Conservation (phyloP, 495 filamentous ascomycete genomes). For the Stereocaulon alpinum region DNA sequence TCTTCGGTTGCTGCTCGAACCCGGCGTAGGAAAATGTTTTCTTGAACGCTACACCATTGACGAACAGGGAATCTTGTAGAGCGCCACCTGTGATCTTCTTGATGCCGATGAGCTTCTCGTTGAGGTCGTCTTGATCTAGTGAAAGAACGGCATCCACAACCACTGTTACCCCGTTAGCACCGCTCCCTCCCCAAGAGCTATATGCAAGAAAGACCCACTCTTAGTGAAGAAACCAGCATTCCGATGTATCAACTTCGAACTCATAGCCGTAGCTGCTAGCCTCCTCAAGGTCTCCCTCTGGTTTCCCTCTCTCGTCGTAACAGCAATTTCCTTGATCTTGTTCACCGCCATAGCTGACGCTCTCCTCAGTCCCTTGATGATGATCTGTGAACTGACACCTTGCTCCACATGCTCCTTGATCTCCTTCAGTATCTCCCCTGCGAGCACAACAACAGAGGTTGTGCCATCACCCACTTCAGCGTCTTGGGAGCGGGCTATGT, state of each 20-base stretch:
- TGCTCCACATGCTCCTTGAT: slow-evolving; percentile 89
- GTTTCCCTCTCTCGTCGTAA: slow-evolving; percentile 76
- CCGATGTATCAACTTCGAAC: slow-evolving; percentile 96
- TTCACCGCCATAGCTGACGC: slow-evolving; percentile 89
- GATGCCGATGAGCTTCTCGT: slow-evolving; percentile 94
- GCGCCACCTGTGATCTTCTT: slow-evolving; percentile 97
- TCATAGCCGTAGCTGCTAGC: slow-evolving; percentile 95
- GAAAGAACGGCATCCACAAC: slow-evolving; percentile 94
- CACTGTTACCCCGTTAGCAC: slow-evolving; percentile 44
- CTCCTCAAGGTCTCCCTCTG: slow-evolving; percentile 82
- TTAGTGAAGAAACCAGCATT: slow-evolving; percentile 96
- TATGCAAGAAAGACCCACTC: slow-evolving; percentile 46
- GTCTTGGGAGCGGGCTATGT: slow-evolving; percentile 97
- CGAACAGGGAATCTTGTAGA: slow-evolving; percentile 91
- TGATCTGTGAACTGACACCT: slow-evolving; percentile 92
- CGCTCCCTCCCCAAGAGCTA: not conserved
- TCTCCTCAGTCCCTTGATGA: slow-evolving; percentile 90
- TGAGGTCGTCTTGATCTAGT: slow-evolving; percentile 94
- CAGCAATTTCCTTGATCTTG: slow-evolving; percentile 95
- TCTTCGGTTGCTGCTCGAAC: slow-evolving; percentile 98
- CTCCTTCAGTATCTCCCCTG: slow-evolving; percentile 94
- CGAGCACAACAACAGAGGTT: slow-evolving; percentile 90
- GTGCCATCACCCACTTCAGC: slow-evolving; percentile 98
- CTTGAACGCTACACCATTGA: slow-evolving; percentile 98
- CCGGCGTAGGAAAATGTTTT: slow-evolving; percentile 99